Conservation (phyloP, 345 rosid species). For the Hibiscus tridactylites region DNA sequence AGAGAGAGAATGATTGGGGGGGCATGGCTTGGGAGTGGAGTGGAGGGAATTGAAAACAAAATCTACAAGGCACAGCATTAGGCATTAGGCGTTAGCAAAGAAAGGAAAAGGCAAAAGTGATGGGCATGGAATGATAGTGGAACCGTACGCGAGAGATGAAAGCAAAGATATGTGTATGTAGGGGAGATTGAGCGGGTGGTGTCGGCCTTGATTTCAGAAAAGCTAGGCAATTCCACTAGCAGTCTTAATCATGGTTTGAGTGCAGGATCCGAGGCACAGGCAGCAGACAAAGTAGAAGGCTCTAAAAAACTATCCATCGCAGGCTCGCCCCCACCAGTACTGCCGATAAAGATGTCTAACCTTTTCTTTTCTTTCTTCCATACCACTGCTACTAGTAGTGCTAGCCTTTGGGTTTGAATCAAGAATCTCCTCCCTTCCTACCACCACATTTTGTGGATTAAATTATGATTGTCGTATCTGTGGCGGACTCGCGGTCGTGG, state of each 20-base stretch:
- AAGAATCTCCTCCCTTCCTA: not conserved
- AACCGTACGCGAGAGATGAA: not conserved
- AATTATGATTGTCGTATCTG: too few relatives aligned
- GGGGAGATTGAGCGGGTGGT: not conserved
- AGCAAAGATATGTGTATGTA: not conserved
- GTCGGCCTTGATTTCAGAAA: not conserved
- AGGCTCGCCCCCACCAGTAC: not conserved
- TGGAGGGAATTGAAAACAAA: too few relatives aligned
- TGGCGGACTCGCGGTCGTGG: too few relatives aligned
- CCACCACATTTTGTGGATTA: not conserved
- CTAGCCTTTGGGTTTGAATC: not conserved
- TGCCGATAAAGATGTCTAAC: not conserved
- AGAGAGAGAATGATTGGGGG: not conserved
- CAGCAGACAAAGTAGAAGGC: not conserved
- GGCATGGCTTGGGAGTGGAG: too few relatives aligned
- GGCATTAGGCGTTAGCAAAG: not conserved
- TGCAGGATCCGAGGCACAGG: not conserved
- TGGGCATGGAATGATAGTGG: not conserved
- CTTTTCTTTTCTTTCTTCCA: not conserved
- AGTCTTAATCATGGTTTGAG: not conserved
- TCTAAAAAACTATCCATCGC: not conserved
- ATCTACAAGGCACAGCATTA: too few relatives aligned
- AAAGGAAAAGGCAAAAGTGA: not conserved
- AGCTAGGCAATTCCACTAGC: not conserved
- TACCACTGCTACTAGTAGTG: not conserved